Percentiles rank a stretch among this genome's conserved stretches.
phyloP scores from a whole-genome alignment of 202 grass and related monocot species.

The Hordeum pubiflorum region DNA sequence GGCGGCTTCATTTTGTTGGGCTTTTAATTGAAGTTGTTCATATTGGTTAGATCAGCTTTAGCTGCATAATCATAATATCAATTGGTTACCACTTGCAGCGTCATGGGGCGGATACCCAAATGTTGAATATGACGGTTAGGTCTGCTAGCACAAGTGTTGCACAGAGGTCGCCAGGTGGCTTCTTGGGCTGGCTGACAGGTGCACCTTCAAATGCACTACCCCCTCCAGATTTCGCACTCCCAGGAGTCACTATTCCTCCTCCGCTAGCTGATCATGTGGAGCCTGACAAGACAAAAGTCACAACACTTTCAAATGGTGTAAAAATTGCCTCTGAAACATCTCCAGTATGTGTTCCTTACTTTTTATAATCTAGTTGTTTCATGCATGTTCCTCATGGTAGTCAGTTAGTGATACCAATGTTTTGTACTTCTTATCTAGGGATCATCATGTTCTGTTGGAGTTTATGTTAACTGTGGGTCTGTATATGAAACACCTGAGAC shows the following conservation, averaged over 20 bases:
- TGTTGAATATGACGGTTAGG: slow-evolving; percentile 47
- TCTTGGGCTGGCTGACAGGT: slow-evolving; percentile 74
- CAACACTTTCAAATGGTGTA: slow-evolving; percentile 74
- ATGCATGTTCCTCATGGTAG: slow-evolving; percentile 1
- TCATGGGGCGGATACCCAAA: slow-evolving; percentile 29
- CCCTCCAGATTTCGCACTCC: slow-evolving; percentile 64
- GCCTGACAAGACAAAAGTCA: slow-evolving; percentile 65
- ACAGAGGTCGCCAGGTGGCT: slow-evolving; percentile 50
- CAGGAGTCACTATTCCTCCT: slow-evolving; percentile 59
- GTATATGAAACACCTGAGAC: slow-evolving; percentile 66
- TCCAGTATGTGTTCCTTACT: slow-evolving; percentile 44
- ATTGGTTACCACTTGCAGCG: slow-evolving; percentile 32
- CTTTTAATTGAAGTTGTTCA: neutral
- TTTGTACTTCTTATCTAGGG: slow-evolving; percentile 41
- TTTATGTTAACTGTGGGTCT: slow-evolving; percentile 78
- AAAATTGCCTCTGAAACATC: slow-evolving; percentile 82
- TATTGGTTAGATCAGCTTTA: neutral
- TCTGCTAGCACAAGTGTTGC: slow-evolving; percentile 59
- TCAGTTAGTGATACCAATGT: slow-evolving; percentile 18
- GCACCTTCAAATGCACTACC: slow-evolving; percentile 55
- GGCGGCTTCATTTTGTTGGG: neutral
- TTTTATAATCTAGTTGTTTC: slow-evolving; percentile 19
- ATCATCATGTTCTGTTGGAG: slow-evolving; percentile 64
- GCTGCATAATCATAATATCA: neutral
- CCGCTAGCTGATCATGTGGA: slow-evolving; percentile 57